Evolutionary conservation across 129 eudicot genomes (phyloP).

Genomic region (Lactuca saligna): DNA sequence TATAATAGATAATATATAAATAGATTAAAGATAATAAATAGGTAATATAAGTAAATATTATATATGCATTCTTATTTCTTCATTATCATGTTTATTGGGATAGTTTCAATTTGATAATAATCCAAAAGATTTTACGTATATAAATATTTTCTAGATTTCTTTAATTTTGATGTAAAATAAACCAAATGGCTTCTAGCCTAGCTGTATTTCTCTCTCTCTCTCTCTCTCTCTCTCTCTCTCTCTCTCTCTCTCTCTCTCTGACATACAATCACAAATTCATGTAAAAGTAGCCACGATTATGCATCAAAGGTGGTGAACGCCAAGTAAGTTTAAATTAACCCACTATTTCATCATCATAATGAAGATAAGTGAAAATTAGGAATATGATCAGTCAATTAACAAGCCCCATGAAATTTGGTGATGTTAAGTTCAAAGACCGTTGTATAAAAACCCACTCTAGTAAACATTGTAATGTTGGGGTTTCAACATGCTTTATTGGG

Average conservation of each 20-base stretch:
- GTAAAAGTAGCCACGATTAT: constrained; percentile 1
- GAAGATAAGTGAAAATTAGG: constrained; percentile 35
- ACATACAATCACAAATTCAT: constrained; percentile 29
- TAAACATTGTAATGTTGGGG: too few relatives aligned
- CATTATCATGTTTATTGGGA: too few relatives aligned
- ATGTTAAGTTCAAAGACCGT: constrained; percentile 55
- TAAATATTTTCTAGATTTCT: constrained; percentile 28
- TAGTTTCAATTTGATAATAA: not conserved
- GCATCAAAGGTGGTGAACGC: constrained; percentile 19
- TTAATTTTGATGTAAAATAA: constrained; percentile 23
- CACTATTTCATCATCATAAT: constrained; percentile 32
- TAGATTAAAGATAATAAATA: too few relatives aligned
- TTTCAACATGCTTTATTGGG: too few relatives aligned
- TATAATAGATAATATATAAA: too few relatives aligned
- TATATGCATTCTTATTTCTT: too few relatives aligned
- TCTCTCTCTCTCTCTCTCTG: constrained; percentile 11
- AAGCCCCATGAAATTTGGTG: constrained; percentile 39
- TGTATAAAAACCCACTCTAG: constrained; percentile 61
- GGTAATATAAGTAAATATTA: too few relatives aligned
- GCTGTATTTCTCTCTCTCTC: too few relatives aligned
- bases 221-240: too few relatives aligned
- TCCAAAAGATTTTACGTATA: constrained; percentile 30
- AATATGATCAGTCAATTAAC: constrained; percentile 45
- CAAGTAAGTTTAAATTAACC: not conserved
- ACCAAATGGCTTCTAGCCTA: too few relatives aligned